Base-by-base conservation (phyloP, 2,329 filamentous ascomycete genomes). In the Claviceps maximensis region DNA sequence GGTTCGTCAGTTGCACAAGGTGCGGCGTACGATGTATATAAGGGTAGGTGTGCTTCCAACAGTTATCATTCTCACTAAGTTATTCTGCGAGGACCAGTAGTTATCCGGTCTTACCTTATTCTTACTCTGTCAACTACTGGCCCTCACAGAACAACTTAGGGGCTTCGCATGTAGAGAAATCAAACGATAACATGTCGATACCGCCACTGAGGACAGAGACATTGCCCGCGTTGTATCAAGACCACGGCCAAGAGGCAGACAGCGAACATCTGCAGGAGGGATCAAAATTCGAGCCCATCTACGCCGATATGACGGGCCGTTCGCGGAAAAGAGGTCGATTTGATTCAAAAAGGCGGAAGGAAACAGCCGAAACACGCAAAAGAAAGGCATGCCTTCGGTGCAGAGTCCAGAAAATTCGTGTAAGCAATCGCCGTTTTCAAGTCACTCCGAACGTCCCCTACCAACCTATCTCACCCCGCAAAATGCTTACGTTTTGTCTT, bases 301-400 rank as follows among this genome's bases (percentile, higher is more conserved):
- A 6, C 25, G n/a, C 15, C 13, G 40, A 41, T 19, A 2, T 2
- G n/a, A 25, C 25, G 41, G n/a, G 21, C 4, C 23, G 12, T 12
- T 51, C 41, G 2, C 48, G 48, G 31, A 53, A 27, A 27, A 42
- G 48, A 46, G 51, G 49, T 36, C 55, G 56, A 1, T 64, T 68
- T 36, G 57, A 58, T 1, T 57, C 61, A 7, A 54, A 59, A 15
- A 56, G 59, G 17, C 62, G 67, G 5, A 57, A 61, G n/a, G 60
- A 65, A 47, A 70, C 68, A 1, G 62, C 63, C 25, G 61, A 62
- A 15, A 71, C 69, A 1, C 63, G 70, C 13, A 62, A 57, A 12
- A 57, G 62, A 19, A 67, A 66, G 29, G 73, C 73, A 0, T 76
- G 73, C 49, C 60, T 74, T 17, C 65, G 72, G 13, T 76, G 73